Base-by-base conservation (phyloP, 176 grass and related monocot genomes). In the Musa acuminata region DNA sequence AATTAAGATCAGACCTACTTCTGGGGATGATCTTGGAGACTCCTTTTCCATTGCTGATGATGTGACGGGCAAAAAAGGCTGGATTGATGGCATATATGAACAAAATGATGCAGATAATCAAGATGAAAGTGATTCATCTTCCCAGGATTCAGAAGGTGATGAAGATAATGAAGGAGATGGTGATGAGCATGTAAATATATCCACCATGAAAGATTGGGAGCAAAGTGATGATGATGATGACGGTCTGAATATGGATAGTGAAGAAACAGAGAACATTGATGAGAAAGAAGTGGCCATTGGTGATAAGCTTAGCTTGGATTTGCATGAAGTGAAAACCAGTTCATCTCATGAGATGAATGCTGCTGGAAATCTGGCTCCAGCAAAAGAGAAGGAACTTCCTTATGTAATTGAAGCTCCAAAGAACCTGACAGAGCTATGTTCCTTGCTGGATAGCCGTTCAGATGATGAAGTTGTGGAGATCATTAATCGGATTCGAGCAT, bases 21-120 rank as follows among this genome's bases (percentile, higher is more conserved):
- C 90, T 75, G 94, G 94, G 17, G 94, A 98, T 67, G 94, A 91
- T 91, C 90, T 98, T 87, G 90, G 94, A 20, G 94, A 93, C 52
- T 91, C 90, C 24, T 93, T 93, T 63, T 77, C 82, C 63, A 64
- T 83, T 49, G 84, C 82, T 55, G 67, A 87, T 43, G 72, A 82
- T 43, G 16, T 51, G 74, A 22, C n/a, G 73, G 81, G 71, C 64
- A 82, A 86, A 85, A 93, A 78, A 27, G 82, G 89, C 1, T 96
- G 87, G 87, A 72, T 87, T 76, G 81, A 96, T 55, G 83, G 78
- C 77, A 96, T 92, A 59, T 84, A 84, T 80, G 84, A 82, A 75
- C 87, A 69, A 43, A 84, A 83, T 78, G 82, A 81, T 83, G 80
- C 77, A 76, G 69, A 84, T 8, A 73, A 81, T 80, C 72, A 86